These are phyloP conservation scores for Incumbomyces delicatus DNA, from an alignment of 2,329 filamentous ascomycete species.

Conservation along the genomic window DNA sequence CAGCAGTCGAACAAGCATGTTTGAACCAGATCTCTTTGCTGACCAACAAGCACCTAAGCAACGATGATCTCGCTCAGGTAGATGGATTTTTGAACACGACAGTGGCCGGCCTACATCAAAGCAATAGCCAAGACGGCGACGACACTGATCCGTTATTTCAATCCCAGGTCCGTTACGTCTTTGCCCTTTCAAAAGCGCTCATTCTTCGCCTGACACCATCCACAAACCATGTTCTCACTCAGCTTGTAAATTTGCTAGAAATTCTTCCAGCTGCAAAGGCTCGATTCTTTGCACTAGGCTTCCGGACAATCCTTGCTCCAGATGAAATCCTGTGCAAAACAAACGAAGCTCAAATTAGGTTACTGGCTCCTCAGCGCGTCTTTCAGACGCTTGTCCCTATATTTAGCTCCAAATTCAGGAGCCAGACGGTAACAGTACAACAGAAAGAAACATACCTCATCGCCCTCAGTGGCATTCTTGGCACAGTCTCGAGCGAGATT, in stretches of 20 bases:
- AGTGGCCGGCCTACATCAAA: slow-evolving; percentile 17
- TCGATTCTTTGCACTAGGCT: slow-evolving; percentile 45
- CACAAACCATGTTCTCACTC: slow-evolving; percentile 42
- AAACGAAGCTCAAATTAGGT: slow-evolving; percentile 53
- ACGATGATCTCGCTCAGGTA: slow-evolving; percentile 23
- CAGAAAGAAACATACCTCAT: slow-evolving; percentile 53
- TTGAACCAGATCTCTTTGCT: slow-evolving; percentile 26
- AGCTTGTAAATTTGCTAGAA: slow-evolving; percentile 37
- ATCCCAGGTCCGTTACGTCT: slow-evolving; percentile 42
- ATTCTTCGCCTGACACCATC: slow-evolving; percentile 43
- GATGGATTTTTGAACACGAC: slow-evolving; percentile 22
- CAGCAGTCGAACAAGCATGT: slow-evolving; percentile 9
- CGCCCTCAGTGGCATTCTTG: slow-evolving; percentile 52
- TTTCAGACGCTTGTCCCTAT: slow-evolving; percentile 51
- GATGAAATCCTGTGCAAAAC: slow-evolving; percentile 51
- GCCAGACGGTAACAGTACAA: slow-evolving; percentile 13
- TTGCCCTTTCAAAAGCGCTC: slow-evolving; percentile 53
- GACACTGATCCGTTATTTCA: slow-evolving; percentile 25
- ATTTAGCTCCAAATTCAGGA: slow-evolving; percentile 45
- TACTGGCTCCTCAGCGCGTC: slow-evolving; percentile 54
- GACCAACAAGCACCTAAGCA: slow-evolving; percentile 30
- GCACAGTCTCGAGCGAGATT: slow-evolving; percentile 49
- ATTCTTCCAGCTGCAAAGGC: slow-evolving; percentile 36
- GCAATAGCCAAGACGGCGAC: background rate
- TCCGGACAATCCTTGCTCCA: slow-evolving; percentile 49